Conservation (phyloP, 169 alveolate species). For the Eimeria praecox region DNA sequence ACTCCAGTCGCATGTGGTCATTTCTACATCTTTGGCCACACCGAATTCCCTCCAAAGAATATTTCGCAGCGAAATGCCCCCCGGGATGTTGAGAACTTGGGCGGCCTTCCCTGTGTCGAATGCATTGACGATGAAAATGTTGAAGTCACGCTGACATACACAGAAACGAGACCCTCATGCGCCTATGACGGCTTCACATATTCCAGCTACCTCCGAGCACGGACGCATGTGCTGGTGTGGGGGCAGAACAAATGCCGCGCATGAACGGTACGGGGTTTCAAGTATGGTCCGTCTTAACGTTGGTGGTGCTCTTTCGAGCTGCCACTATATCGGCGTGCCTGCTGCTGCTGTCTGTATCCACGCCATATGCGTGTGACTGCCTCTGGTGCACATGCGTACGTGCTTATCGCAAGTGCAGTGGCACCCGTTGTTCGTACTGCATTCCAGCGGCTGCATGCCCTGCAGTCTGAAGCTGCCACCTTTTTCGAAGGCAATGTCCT, state of each 20-base stretch:
- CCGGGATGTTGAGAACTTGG: slow-evolving; percentile 87
- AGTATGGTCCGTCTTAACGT: neutral
- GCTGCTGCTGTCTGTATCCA: neutral
- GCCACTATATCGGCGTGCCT: neutral
- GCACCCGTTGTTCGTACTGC: neutral
- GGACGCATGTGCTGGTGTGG: neutral
- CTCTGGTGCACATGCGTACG: neutral
- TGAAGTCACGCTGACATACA: slow-evolving; percentile 92
- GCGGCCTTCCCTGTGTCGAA: slow-evolving; percentile 97
- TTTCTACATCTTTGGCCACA: neutral
- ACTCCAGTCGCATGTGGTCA: slow-evolving; percentile 27
- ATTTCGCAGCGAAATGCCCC: slow-evolving; percentile 80
- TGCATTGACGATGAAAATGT: slow-evolving; percentile 93
- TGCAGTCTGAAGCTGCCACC: neutral
- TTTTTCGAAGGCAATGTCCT: no score
- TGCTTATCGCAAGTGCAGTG: neutral
- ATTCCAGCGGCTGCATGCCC: neutral
- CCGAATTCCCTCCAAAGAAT: neutral
- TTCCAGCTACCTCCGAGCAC: neutral
- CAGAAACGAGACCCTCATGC: slow-evolving; percentile 90
- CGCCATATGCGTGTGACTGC: neutral
- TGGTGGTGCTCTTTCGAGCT: neutral
- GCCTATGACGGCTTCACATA: slow-evolving; percentile 86
- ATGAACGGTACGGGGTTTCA: neutral
- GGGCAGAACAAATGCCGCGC: neutral